Evolutionary conservation across 129 eudicot species (phyloP), one percentile per base, ranked within the genome.

Genomic region (Centrapalus pauciflorus): DNA sequence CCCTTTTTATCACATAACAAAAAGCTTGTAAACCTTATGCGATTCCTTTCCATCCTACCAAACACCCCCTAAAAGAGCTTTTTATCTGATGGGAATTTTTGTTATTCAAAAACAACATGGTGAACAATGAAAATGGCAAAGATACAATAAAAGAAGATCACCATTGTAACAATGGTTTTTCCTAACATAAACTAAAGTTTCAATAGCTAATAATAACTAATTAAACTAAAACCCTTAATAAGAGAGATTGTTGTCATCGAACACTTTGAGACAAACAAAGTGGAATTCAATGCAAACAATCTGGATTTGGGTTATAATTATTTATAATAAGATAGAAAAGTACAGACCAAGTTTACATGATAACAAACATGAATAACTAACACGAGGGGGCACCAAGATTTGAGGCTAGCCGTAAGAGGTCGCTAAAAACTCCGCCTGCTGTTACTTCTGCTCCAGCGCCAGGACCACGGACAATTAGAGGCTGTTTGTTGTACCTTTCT

Each of bases 361-460:
- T 61, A 64, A 62, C 69, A 64, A 57, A 29, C 9, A 57, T n/a
- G n/a, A n/a, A n/a, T 14, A 66, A 41, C 30, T 57, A 69, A 24
- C 52, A 93, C 59, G 99, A 94, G 8, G 99, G 97, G 48, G 99
- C 99, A 48, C 99, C 99, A 24, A 94, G 97, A 72, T 94, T 86
- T 3, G 95, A 86, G 30, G 99, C 95, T 65, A 94, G 95, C 9
- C 97, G 90, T 76, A 94, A 75, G 4, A 94, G 83, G 79, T 94
- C 99, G 11, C 97, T 86, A 66, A 94, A 94, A 55, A 94, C 87
- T 64, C 99, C 99, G 2, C 99, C 99, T 26, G 99, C 99, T 21
- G 99, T 94, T 30, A 94, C 99, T 78, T 86, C 94, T 1, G 99
- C 99, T 24, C 99, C 99, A 16, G 99, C 99, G 46, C 99, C 99